These are phyloP conservation scores for Colletotrichum chrysophilum DNA, from an alignment of 2,329 filamentous ascomycete species.

Conservation along the genomic window DNA sequence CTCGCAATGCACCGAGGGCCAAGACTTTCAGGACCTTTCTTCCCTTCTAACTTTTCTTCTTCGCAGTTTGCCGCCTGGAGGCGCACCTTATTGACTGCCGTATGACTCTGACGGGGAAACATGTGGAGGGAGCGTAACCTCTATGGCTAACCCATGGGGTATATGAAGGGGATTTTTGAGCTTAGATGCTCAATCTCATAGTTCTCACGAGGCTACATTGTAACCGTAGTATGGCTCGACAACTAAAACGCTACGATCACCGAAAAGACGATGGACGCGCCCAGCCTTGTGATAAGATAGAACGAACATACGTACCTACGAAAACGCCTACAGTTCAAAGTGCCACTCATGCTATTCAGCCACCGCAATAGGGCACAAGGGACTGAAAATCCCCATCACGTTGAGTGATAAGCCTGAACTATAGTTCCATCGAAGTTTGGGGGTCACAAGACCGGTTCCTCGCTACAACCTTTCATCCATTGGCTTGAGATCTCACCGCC, in stretches of 20 bases:
- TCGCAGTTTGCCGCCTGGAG: too few relatives aligned
- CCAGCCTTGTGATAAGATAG: background rate
- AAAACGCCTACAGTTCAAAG: accelerated
- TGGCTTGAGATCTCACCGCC: background rate
- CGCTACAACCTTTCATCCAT: background rate
- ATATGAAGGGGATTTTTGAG: too few relatives aligned
- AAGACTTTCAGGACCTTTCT: background rate
- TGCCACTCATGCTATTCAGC: background rate
- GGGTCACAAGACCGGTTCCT: background rate
- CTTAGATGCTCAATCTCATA: accelerated
- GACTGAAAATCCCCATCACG: background rate
- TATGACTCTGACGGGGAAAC: too few relatives aligned
- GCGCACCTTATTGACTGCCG: too few relatives aligned
- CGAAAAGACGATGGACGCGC: background rate
- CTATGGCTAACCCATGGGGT: too few relatives aligned
- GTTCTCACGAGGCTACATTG: background rate
- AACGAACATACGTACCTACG: background rate
- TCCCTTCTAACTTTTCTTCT: too few relatives aligned
- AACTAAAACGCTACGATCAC: background rate
- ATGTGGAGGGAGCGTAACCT: too few relatives aligned
- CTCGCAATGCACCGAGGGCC: background rate
- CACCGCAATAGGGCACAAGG: background rate
- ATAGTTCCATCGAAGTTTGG: background rate
- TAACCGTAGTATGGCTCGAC: accelerated
- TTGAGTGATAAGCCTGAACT: background rate